A percentile compares a stretch with the other conserved stretches of the same genome.
Evolutionary conservation across 2,329 filamentous ascomycete species (phyloP).

Genomic region (Colletotrichum ledebouriae): DNA sequence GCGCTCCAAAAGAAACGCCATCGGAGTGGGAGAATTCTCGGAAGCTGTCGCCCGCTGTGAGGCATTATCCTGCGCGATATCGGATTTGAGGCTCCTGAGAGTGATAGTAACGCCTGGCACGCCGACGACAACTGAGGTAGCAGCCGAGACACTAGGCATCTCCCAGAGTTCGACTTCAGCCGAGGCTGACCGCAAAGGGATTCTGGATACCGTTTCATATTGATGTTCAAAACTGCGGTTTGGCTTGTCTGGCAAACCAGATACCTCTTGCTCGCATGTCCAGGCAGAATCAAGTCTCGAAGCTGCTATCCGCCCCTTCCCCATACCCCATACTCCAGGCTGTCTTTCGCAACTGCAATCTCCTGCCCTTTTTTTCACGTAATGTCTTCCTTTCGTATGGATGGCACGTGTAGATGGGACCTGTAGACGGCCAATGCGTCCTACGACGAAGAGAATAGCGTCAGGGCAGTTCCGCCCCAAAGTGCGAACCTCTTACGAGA

Average conservation of each 20-base stretch:
- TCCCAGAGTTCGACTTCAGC: neutral
- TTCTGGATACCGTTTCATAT: too few relatives aligned
- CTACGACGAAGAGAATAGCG: constrained; percentile 4
- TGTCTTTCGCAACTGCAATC: constrained; percentile 10
- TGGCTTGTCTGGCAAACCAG: neutral
- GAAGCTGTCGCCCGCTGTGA: too few relatives aligned
- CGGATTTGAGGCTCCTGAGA: too few relatives aligned
- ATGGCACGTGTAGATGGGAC: neutral
- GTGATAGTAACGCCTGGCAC: too few relatives aligned
- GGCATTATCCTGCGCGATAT: too few relatives aligned
- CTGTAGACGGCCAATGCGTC: constrained; percentile 21
- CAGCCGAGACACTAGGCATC: neutral
- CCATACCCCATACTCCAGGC: constrained; percentile 33
- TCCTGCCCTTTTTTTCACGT: constrained; percentile 7
- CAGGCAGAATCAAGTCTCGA: too few relatives aligned
- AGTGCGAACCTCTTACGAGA: constrained; percentile 37
- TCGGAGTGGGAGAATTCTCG: too few relatives aligned
- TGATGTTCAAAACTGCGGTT: neutral
- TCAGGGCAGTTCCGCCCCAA: constrained; percentile 19
- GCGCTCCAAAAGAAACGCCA: too few relatives aligned
- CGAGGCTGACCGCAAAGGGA: neutral
- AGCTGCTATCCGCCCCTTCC: neutral
- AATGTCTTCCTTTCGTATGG: neutral
- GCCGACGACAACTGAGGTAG: too few relatives aligned
- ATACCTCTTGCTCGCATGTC: too few relatives aligned